Base-by-base conservation (phyloP, 257 asterid species). In the Salvia miltiorrhiza region DNA sequence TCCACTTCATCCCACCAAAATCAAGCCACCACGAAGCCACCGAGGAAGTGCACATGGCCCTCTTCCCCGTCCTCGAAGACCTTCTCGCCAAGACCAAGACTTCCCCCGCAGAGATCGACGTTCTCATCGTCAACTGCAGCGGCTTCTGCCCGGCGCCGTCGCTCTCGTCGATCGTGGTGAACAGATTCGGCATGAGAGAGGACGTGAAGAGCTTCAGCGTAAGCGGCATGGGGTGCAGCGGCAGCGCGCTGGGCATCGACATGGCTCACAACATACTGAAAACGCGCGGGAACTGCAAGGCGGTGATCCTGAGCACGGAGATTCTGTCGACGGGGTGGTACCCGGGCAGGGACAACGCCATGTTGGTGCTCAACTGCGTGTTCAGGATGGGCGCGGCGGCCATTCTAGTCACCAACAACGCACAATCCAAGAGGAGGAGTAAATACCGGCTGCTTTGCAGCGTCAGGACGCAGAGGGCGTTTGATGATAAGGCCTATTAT, bases 161-260 rank as follows among this genome's bases (percentile, higher is more conserved):
- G 0, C 97, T 93, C 10, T 75, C 95, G 0, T 76, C 93, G 39
- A 79, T 88, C 21, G 55, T 93, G 2, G 45, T 88, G 48, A 86
- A 80, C 78, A 62, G 69, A 13, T 88, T 53, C 54, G 20, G 67
- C 4, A 70, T 93, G 85, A 82, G 87, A 47, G 88, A 90, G 44
- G 96, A 84, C 19, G 72, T 90, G 1, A 90, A 81, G 47, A 85
- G 90, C 83, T 93, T 76, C 69, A 88, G 73, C 1, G 13, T 93
- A 1, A 79, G 88, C 33, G 98, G 98, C 11, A 93, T 93, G 98
- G 98, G 98, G 41, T 93, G 98, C 83, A 84, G 95, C 26, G 98
- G 89, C 0, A 93, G 96, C 50, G 90, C 96, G 1, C 19, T 88
- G 40, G 95, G 90, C 5, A 26, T 90, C 2, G 96, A 90, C 43